phyloP scores from a whole-genome alignment of 1,284 basidiomycete genomes.

The Acaromyces ingoldii region DNA sequence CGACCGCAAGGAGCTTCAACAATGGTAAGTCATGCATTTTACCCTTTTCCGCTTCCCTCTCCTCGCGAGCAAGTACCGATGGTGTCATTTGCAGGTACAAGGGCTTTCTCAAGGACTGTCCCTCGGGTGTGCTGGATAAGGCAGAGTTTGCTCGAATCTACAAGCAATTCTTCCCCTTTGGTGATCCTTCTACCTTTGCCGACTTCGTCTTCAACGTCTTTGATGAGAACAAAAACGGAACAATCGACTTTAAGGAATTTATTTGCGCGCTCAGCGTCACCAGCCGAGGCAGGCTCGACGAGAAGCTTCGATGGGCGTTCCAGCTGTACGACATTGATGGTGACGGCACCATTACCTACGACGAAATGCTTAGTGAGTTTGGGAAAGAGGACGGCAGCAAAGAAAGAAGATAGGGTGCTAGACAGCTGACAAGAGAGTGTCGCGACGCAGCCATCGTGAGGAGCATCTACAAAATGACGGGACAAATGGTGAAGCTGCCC shows the following conservation, averaged over 20 bases:
- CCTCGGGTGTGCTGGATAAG: conserved; percentile 92
- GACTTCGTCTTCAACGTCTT: conserved; percentile 89
- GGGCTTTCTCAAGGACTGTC: conserved; percentile 98
- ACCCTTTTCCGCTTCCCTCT: no score
- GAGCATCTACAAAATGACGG: conserved; percentile 55
- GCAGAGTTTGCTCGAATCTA: conserved; percentile 95
- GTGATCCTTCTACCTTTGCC: conserved; percentile 92
- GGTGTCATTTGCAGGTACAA: conserved; percentile 63
- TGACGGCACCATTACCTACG: conserved; percentile 56
- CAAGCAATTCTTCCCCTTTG: conserved; percentile 98
- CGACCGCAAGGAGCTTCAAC: conserved; percentile 98
- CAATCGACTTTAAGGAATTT: conserved; percentile 65
- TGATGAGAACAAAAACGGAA: conserved; percentile 51
- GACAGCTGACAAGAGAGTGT: not conserved
- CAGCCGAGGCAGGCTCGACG: conserved; percentile 84
- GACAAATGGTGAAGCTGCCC: conserved; percentile 97
- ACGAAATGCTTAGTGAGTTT: conserved; percentile 71
- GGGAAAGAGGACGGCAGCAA: not conserved
- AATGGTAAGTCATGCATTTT: conserved; percentile 72
- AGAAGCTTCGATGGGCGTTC: conserved; percentile 99
- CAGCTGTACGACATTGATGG: conserved; percentile 97
- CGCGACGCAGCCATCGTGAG: conserved; percentile 38
- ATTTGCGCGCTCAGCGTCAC: conserved; percentile 96
- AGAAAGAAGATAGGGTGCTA: not conserved
- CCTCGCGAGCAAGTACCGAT: no score